Conservation (phyloP, 768 basidiomycete genomes). For the Rhizopogon vulgaris region DNA sequence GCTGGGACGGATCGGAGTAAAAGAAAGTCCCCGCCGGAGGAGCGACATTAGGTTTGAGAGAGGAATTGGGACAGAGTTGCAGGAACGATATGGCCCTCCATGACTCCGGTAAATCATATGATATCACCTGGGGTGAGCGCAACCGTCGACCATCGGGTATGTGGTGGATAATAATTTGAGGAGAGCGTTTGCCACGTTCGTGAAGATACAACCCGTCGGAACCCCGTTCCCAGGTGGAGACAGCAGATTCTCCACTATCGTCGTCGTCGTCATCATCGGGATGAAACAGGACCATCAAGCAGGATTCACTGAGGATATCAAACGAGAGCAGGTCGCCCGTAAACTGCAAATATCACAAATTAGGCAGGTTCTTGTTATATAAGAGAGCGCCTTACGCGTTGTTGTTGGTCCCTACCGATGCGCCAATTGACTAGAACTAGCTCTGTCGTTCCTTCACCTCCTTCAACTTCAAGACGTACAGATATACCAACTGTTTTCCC, state of each 20-base stretch:
- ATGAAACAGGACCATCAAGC: constrained; percentile 19
- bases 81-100: constrained; percentile 42
- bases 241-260: constrained; percentile 13
- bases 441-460: constrained; percentile 27
- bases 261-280: constrained; percentile 29
- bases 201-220: constrained; percentile 25
- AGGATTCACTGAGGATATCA: constrained; percentile 21
- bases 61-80: constrained; percentile 43
- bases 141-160: constrained; percentile 10
- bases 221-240: constrained; percentile 19
- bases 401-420: constrained; percentile 11
- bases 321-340: constrained; percentile 26
- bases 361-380: not conserved
- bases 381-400: not conserved
- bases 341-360: constrained; percentile 9
- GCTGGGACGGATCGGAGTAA: constrained; percentile 46
- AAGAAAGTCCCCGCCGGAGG: constrained; percentile 45
- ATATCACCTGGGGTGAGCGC: constrained; percentile 10
- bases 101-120: constrained; percentile 48
- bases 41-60: constrained; percentile 31
- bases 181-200: constrained; percentile 26
- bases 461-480: constrained; percentile 24
- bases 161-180: constrained; percentile 21
- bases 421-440: constrained; percentile 25
- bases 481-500: constrained; percentile 20